Conservation (phyloP, 805 yeast species). For the Barnettozyma sp. region DNA sequence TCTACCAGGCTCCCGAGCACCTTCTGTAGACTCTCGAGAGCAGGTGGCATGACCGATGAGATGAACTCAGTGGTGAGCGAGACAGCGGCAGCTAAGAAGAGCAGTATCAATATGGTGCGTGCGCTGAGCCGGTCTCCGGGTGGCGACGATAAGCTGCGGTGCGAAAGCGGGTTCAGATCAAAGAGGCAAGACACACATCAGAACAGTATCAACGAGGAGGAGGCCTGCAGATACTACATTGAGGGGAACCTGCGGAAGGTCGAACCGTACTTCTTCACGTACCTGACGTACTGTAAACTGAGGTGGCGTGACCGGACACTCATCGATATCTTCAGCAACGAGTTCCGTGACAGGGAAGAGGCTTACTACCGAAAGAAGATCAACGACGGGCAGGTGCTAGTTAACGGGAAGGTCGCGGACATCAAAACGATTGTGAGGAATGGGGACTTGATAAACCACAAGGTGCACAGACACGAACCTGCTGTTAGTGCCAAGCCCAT, state of each 20-base stretch:
- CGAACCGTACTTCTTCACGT: conserved; percentile 82
- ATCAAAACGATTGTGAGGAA: conserved; percentile 62
- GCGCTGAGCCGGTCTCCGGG: too few species aligned
- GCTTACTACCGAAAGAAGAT: conserved; percentile 54
- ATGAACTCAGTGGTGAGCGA: conserved; percentile 1
- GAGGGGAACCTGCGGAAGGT: conserved; percentile 65
- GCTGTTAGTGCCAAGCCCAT: conserved; percentile 29
- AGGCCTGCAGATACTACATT: conserved; percentile 47
- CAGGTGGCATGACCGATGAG: conserved; percentile 1
- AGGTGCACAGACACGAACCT: conserved; percentile 84
- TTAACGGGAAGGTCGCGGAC: conserved; percentile 62
- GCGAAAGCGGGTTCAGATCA: conserved; percentile 18
- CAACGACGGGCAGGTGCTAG: conserved; percentile 58
- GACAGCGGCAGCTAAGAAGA: background rate
- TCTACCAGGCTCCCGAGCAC: background rate
- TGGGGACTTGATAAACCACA: conserved; percentile 78
- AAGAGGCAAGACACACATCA: conserved; percentile 19
- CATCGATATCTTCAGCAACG: conserved; percentile 73
- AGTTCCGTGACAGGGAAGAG: conserved; percentile 74
- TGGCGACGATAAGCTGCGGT: conserved; percentile 16
- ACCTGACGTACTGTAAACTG: conserved; percentile 79
- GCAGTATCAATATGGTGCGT: too few species aligned
- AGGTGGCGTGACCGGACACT: conserved; percentile 87
- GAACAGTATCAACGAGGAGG: conserved; percentile 26
- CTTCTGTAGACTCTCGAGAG: too few species aligned